Evolutionary conservation across 208 protist species (phyloP).

Genomic region (Crithidia fasciculata): DNA sequence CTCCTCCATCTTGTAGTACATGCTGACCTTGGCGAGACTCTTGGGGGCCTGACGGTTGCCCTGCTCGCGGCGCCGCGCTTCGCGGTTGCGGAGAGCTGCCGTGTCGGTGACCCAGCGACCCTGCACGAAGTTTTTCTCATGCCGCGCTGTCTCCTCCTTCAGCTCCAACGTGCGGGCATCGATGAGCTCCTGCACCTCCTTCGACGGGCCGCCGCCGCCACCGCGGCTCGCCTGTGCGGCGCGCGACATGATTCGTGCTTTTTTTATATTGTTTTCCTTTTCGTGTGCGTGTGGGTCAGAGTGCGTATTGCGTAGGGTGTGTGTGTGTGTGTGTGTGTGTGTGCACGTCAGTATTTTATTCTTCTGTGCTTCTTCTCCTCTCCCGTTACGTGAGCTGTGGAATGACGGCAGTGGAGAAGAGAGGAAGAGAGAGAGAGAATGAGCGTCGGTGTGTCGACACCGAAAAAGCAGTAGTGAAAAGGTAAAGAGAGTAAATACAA

Average conservation of each 20-base stretch:
- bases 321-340: too few relatives aligned
- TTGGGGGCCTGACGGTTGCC: constrained; percentile 70
- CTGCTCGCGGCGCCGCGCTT: constrained; percentile 54
- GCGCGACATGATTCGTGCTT: not conserved
- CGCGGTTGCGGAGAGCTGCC: constrained; percentile 63
- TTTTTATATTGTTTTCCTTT: constrained; percentile 8
- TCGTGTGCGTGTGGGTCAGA: not conserved
- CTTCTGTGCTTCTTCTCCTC: too few relatives aligned
- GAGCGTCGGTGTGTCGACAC: too few relatives aligned
- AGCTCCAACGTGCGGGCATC: constrained; percentile 59
- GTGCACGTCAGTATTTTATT: too few relatives aligned
- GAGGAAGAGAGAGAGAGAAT: too few relatives aligned
- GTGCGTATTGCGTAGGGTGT: too few relatives aligned
- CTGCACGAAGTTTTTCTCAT: constrained; percentile 70
- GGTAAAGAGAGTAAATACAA: too few relatives aligned
- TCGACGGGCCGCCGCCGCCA: constrained; percentile 40
- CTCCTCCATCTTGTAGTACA: constrained; percentile 72
- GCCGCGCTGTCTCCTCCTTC: constrained; percentile 24
- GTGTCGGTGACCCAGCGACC: constrained; percentile 86
- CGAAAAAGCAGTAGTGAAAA: too few relatives aligned
- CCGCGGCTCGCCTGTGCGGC: not conserved
- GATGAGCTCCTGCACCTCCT: constrained; percentile 66
- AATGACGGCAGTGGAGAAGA: too few relatives aligned
- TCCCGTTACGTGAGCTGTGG: too few relatives aligned
- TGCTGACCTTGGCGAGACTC: constrained; percentile 63